A percentile compares a stretch with the other conserved stretches of the same genome.
Evolutionary conservation across 2,329 filamentous ascomycete species (phyloP).

Genomic region (Coniochaeta sp.): DNA sequence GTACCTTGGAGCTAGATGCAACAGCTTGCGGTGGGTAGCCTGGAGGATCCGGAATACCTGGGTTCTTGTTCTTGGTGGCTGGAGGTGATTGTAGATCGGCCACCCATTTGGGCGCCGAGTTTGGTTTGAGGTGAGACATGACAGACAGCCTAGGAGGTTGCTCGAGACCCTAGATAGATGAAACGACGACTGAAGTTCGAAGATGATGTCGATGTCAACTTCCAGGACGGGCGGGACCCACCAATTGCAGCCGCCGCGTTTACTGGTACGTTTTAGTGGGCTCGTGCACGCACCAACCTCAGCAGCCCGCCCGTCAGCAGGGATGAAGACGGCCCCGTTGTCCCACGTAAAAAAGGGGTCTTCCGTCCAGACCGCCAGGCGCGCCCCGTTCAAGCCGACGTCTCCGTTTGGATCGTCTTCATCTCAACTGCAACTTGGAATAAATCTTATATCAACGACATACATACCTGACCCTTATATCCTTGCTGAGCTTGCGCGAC

Average conservation of each 20-base stretch:
- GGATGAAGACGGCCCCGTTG: neutral
- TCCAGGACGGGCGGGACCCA: neutral
- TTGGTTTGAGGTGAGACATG: conserved; percentile 19
- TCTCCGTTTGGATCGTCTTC: neutral
- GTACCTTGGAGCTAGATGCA: conserved; percentile 48
- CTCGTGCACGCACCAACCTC: neutral
- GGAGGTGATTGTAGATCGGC: conserved; percentile 68
- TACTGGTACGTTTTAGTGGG: neutral
- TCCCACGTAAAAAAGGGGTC: neutral
- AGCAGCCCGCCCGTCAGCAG: neutral
- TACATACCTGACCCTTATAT: neutral
- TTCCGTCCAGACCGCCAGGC: neutral
- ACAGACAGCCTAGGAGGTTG: no score
- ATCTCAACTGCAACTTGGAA: neutral
- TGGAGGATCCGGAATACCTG: conserved; percentile 73
- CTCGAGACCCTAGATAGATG: no score
- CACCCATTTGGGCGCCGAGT: conserved; percentile 66
- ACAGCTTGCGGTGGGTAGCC: conserved; percentile 61
- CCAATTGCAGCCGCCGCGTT: neutral
- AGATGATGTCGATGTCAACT: neutral
- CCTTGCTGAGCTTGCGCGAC: neutral
- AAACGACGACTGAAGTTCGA: neutral
- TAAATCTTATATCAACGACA: conserved; percentile 1
- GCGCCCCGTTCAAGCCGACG: neutral
- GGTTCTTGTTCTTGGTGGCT: conserved; percentile 54